Percentiles rank a stretch among this genome's conserved stretches.
Conservation (phyloP, 352 stramenopile species). For the Globisporangium cystogenes region DNA sequence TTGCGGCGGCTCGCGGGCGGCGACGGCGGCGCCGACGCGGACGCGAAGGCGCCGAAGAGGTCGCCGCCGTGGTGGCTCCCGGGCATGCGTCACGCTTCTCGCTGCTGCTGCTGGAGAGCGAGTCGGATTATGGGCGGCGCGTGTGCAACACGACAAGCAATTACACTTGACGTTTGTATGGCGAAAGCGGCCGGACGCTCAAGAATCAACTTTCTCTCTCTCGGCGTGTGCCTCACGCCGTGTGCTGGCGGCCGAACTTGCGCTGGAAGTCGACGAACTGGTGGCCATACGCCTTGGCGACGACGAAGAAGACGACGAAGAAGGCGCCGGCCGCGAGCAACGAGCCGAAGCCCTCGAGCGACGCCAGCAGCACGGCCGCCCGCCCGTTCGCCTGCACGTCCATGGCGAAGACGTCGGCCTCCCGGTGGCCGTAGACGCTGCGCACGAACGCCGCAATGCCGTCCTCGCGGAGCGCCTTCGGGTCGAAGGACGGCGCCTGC, state of each 20-base stretch:
- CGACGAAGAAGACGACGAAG: constrained; percentile 14
- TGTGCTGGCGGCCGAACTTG: constrained; percentile 14
- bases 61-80: constrained; percentile 12
- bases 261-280: constrained; percentile 16
- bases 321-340: constrained; percentile 6
- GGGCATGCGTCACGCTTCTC: constrained; percentile 7
- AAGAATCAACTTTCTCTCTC: too few species aligned
- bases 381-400: constrained; percentile 40
- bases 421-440: constrained; percentile 45
- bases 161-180: too few species aligned
- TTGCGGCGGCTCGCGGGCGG: constrained; percentile 12
- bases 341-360: constrained; percentile 30
- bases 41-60: constrained; percentile 3
- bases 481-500: constrained; percentile 39
- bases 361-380: constrained; percentile 27
- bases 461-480: constrained; percentile 34
- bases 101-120: too few species aligned
- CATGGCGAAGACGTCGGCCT: constrained; percentile 42
- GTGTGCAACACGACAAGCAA: too few species aligned
- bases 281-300: constrained; percentile 16
- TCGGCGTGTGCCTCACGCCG: constrained; percentile 3
- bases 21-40: constrained; percentile 1
- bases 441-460: constrained; percentile 49
- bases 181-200: too few species aligned
- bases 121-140: too few species aligned